phyloP scores from a whole-genome alignment of 2,329 filamentous ascomycete species.

The Knufia petricola region DNA sequence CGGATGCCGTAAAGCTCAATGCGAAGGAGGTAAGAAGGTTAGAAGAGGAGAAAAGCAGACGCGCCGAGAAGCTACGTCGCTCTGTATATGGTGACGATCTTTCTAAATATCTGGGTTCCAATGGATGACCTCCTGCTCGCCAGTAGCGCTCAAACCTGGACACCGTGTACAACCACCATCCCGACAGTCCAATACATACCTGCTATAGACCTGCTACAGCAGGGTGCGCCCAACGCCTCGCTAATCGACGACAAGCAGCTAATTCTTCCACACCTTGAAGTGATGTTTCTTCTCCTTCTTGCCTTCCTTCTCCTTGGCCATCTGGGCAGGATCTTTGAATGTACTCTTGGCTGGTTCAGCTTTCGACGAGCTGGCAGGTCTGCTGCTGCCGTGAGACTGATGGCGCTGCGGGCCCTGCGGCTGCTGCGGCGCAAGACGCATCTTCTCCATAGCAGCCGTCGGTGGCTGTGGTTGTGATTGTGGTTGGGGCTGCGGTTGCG shows the following conservation, averaged over 20 bases:
- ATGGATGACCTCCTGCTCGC: constrained; percentile 10
- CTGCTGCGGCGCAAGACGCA: constrained; percentile 15
- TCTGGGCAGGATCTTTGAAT: constrained; percentile 28
- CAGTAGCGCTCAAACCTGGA: not conserved
- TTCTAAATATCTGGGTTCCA: constrained; percentile 57
- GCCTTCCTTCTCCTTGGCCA: constrained; percentile 49
- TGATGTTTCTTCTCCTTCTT: constrained; percentile 55
- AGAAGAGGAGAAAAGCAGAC: constrained; percentile 53
- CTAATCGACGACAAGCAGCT: constrained; percentile 17
- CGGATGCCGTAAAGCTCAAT: constrained; percentile 45
- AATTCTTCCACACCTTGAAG: constrained; percentile 26
- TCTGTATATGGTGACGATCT: constrained; percentile 71
- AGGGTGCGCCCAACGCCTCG: constrained; percentile 14
- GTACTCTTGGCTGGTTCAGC: constrained; percentile 15
- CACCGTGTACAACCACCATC: no score
- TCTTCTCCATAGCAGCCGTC: constrained; percentile 19
- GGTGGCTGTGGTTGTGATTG: constrained; percentile 9
- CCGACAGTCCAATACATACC: no score
- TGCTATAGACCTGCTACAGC: not conserved
- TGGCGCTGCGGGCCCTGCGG: no score
- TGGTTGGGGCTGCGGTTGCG: not conserved
- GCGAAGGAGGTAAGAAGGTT: constrained; percentile 60
- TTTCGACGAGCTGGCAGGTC: constrained; percentile 20
- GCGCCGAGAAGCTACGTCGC: constrained; percentile 53
- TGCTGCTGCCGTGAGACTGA: not conserved